Evolutionary conservation across 805 yeast species (phyloP).

Genomic region (Debaryomyces hansenii): DNA sequence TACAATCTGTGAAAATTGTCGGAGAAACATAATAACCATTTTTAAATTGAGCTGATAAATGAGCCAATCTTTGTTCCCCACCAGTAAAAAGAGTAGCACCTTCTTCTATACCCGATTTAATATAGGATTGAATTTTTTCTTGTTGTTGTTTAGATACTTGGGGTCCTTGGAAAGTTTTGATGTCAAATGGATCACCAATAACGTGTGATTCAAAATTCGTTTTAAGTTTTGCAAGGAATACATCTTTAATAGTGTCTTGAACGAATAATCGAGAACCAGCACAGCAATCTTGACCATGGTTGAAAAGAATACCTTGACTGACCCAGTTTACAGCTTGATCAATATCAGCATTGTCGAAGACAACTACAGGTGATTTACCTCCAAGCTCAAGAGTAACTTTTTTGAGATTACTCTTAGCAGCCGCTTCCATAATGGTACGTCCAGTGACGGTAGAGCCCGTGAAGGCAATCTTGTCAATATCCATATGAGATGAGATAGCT

Average conservation of each 20-base stretch:
- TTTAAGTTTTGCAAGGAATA: slow-evolving; percentile 34
- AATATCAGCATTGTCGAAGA: slow-evolving; percentile 65
- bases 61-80: slow-evolving; percentile 44
- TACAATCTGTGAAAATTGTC: slow-evolving; percentile 46
- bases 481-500: slow-evolving; percentile 43
- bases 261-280: slow-evolving; percentile 45
- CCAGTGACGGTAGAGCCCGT: slow-evolving; percentile 74
- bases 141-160: slow-evolving; percentile 52
- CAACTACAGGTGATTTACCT: slow-evolving; percentile 73
- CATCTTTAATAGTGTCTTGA: slow-evolving; percentile 40
- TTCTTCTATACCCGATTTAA: slow-evolving; percentile 44
- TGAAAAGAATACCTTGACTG: slow-evolving; percentile 43
- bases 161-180: slow-evolving; percentile 47
- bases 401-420: slow-evolving; percentile 54
- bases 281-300: slow-evolving; percentile 47
- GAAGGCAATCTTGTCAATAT: slow-evolving; percentile 57
- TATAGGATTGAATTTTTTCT: slow-evolving; percentile 35
- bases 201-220: slow-evolving; percentile 27
- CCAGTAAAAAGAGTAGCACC: slow-evolving; percentile 47
- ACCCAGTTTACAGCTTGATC: slow-evolving; percentile 60
- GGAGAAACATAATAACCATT: slow-evolving; percentile 49
- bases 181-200: slow-evolving; percentile 45
- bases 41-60: slow-evolving; percentile 35
- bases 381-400: slow-evolving; percentile 68
- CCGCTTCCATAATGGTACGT: slow-evolving; percentile 54